Evolutionary conservation across 768 basidiomycete genomes (phyloP), one percentile per base, ranked within the genome.

Genomic region (Hygrophorus russula): DNA sequence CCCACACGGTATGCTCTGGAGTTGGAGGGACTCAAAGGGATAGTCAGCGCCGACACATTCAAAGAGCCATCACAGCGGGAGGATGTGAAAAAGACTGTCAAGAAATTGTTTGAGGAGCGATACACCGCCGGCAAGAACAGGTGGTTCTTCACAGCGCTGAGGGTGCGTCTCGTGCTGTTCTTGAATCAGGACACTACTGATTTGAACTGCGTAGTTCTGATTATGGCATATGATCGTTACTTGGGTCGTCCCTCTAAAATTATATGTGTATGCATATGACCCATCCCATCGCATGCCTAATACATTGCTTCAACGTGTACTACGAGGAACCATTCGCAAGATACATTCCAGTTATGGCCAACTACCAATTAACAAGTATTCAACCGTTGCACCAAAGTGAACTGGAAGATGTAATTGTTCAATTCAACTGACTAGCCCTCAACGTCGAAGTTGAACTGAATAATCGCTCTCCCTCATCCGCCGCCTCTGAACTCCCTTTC

Each of bases 1-100:
- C 96, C 96, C 35, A 98, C 96, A 49, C 94, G 96, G 65, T 99
- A 98, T 68, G 85, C 89, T 50, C 78, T 99, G 56, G 96, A 99
- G 63, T 74, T 98, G 59, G 96, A 99, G 66, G 76, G 79, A 41
- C 70, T 99, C 58, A 99, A 98, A 75, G 87, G 87, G 43, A 66
- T 76, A 39, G 82, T 96, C 42, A 68, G 76, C 18, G 59, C 72
- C 38, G 94, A 98, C 45, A 94, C 92, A 48, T 97, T 98, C 82
- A 93, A 94, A 72, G 93, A 99, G 74, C 86, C 88, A 42, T 76
- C 91, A 55, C 88, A 94, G 63, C 81, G 94, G 51, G 89, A 92
- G 70, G 80, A 92, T 53, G 77, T 90, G 38, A 96, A 94, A 72
- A 97, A 97, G 77, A 80, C 70, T 53, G 78, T 98, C 65, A 97